A percentile compares a stretch with the other conserved stretches of the same genome.
phyloP scores from a whole-genome alignment of 73 alveolate genomes.

The Stentor roeselii region DNA sequence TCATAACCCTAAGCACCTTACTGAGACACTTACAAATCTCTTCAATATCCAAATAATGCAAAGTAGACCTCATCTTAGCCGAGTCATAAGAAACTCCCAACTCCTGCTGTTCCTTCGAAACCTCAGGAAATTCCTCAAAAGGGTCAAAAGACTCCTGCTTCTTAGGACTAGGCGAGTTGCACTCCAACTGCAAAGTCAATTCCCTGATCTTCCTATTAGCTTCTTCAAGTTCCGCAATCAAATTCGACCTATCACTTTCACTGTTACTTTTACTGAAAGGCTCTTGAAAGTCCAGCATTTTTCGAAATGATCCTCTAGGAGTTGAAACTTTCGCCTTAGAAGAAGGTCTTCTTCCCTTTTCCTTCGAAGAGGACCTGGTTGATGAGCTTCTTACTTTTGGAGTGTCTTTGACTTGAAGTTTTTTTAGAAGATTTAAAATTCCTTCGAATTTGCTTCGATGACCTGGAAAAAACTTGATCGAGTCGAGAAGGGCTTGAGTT shows the following conservation, averaged over 20 bases:
- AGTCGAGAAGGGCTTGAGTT: conserved; percentile 3
- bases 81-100: conserved; percentile 51
- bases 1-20: neutral
- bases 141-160: neutral
- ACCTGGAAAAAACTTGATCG: conserved; percentile 44
- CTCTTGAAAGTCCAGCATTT: neutral
- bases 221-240: conserved; percentile 3
- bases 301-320: neutral
- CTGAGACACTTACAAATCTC: conserved; percentile 50
- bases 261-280: neutral
- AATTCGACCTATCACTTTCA: neutral
- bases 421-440: neutral
- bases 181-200: neutral
- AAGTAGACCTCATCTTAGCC: conserved; percentile 46
- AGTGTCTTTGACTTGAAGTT: neutral
- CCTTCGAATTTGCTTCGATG: conserved; percentile 35
- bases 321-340: neutral
- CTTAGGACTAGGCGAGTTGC: neutral
- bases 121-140: neutral
- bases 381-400: neutral
- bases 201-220: neutral
- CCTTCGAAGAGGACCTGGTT: neutral
- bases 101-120: conserved; percentile 31
- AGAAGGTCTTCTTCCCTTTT: neutral
- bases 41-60: conserved; percentile 54